A percentile compares a stretch with the other conserved stretches of the same genome.
These are phyloP conservation scores for Claviceps sorghi DNA, from an alignment of 2,329 filamentous ascomycete species.

Conservation along the genomic window DNA sequence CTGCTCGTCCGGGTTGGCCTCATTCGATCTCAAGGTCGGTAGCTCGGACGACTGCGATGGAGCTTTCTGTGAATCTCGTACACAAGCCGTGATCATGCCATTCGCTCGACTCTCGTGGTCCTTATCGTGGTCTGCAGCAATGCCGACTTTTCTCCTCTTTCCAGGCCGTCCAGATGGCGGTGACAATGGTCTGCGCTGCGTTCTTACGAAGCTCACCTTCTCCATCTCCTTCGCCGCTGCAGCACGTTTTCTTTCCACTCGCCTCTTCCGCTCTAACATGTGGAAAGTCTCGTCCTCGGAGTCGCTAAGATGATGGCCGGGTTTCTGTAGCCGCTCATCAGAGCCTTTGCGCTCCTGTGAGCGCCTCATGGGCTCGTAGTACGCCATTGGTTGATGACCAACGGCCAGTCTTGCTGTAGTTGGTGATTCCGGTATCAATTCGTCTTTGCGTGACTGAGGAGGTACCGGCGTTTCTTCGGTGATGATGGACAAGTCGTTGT, in stretches of 20 bases:
- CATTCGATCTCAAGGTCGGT: constrained; percentile 15
- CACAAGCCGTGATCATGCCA: not conserved
- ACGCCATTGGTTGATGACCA: constrained; percentile 20
- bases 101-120: not conserved
- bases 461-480: constrained; percentile 14
- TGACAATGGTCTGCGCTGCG: constrained; percentile 7
- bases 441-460: constrained; percentile 13
- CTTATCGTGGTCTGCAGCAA: not conserved
- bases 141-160: constrained; percentile 14
- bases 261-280: constrained; percentile 21
- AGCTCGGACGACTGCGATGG: constrained; percentile 13
- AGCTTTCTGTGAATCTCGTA: constrained; percentile 14
- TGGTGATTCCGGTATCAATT: constrained; percentile 24
- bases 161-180: constrained; percentile 10
- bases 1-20: constrained; percentile 18
- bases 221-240: constrained; percentile 26
- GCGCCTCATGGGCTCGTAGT: constrained; percentile 31
- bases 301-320: constrained; percentile 18
- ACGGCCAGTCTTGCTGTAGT: constrained; percentile 12
- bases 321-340: constrained; percentile 12
- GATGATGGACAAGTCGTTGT: constrained; percentile 7
- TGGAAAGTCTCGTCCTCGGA: constrained; percentile 19
- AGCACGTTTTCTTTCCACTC: constrained; percentile 23
- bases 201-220: constrained; percentile 23
- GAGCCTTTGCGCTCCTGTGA: constrained; percentile 27